Evolutionary conservation across 1,284 basidiomycete genomes (phyloP), one percentile per base, ranked within the genome.

Genomic region (Afroboletus lepidellus): DNA sequence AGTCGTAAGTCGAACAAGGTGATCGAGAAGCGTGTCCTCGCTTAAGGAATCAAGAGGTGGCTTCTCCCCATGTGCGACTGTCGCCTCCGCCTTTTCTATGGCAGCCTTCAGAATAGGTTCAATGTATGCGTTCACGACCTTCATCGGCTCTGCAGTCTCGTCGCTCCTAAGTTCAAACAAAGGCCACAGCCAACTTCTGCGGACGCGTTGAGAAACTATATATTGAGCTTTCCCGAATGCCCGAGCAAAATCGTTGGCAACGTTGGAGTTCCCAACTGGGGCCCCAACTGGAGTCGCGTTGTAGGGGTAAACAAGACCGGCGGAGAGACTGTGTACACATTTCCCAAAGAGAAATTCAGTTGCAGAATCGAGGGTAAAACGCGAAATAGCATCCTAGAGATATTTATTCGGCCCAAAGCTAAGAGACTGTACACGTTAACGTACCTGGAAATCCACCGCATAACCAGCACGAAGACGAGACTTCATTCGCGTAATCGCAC

Each of bases 351-450:
- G 72, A 61, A 81, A 82, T 55, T 80, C 77, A 1, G 76, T 75
- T 8, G 79, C 78, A 5, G 77, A 74, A 61, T 83, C 80, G 25
- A 83, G 72, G 0, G 80, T 80, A 61, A 83, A 81, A 7, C 78
- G 74, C 6, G 71, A 71, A 60, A 78, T 57, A n/a, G 61, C 48
- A 50, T 71, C 70, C 65, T 69, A 29, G 16, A 20, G 3, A 18
- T 36, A 8, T 16, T 41, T n/a, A 3, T 49, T 36, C 16, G 8
- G 25, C 21, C 33, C 21, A n/a, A n/a, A 20, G 6, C 6, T 25
- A 33, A 8, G 13, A 24, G 15, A 29, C 6, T n/a, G 25, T 18
- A 23, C 24, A 25, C 4, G 16, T 23, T 8, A 7, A 44, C 59
- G 20, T 27, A 69, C 73, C 65, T 76, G 74, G 49, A 75, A 69